Base-by-base conservation (phyloP, 192 early-diverging fungal genomes). In the Helicostylum pulchrum region DNA sequence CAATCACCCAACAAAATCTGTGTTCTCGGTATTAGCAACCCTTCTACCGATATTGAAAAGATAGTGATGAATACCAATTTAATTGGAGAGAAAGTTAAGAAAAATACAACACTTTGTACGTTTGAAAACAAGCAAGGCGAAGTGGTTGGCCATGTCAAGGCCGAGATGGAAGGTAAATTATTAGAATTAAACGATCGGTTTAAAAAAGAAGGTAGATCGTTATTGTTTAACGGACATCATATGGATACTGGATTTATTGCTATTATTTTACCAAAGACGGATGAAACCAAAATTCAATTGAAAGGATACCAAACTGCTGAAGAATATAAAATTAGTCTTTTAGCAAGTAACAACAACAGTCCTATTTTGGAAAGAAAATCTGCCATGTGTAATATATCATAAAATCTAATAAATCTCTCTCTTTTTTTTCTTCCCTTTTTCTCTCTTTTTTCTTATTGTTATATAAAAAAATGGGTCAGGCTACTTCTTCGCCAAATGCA, bases 1-100 rank as follows among this genome's bases (percentile, higher is more conserved):
- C 62, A 64, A 21, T 51, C 62, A 31, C 62, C 62, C 39, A 64
- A 64, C 23, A 64, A 64, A 51, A 64, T 64, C 11, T 64, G 62
- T 17, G 62, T 64, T 2, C 20, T 64, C 9, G 62, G 62, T 30
- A 43, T 64, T 1, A 4, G 3, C 7, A 36, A 59, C 2, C 54
- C 54, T 19, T 47, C 61, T n/a, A 30, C 48, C 6, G 61, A 63
- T 15, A 21, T 21, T 1, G 20, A 17, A 19, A 54, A 21, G 0
- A 26, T 53, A 10, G 51, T 44, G 14, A 17, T 64, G 21, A 53
- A 51, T 31, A 53, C 19, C 21, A 9, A 23, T 0, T 26, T 64
- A 6, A 42, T 64, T 32, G 62, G 52, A 42, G 21, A 51, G 2
- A 64, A 64, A 15, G 62, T 64, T 0, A 53, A 23, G 14, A 4